Percentiles rank a stretch among this genome's conserved stretches.
These are phyloP conservation scores for Candida qinlingensis DNA, from an alignment of 805 yeast genomes.

Conservation along the genomic window DNA sequence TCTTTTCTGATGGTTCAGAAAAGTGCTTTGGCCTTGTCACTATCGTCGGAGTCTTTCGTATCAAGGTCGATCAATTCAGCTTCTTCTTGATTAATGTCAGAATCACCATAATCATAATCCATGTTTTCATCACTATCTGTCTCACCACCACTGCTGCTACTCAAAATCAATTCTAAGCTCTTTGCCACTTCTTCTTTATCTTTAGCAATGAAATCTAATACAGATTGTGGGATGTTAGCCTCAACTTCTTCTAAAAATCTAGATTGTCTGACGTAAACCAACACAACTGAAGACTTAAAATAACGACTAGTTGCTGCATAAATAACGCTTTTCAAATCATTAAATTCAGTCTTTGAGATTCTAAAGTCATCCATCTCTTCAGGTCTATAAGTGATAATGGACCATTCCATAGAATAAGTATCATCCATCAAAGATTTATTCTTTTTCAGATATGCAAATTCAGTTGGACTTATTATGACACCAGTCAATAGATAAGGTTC, in stretches of 20 bases:
- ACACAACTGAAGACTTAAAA: slow-evolving; percentile 27
- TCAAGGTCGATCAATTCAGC: neutral
- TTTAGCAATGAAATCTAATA: slow-evolving; percentile 26
- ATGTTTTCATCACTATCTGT: slow-evolving; percentile 11
- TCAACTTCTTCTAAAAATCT: slow-evolving; percentile 14
- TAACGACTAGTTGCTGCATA: slow-evolving; percentile 16
- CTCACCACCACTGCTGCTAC: slow-evolving; percentile 14
- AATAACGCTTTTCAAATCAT: slow-evolving; percentile 20
- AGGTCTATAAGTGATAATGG: slow-evolving; percentile 24
- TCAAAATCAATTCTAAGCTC: slow-evolving; percentile 16
- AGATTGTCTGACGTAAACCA: slow-evolving; percentile 30
- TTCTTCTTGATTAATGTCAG: neutral
- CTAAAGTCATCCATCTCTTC: slow-evolving; percentile 24
- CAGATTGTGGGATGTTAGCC: slow-evolving; percentile 19
- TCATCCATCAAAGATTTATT: slow-evolving; percentile 6
- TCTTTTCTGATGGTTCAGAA: no score
- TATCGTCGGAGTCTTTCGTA: neutral
- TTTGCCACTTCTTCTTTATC: slow-evolving; percentile 25
- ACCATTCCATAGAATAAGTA: slow-evolving; percentile 25
- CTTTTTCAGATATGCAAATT: slow-evolving; percentile 28
- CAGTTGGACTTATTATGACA: slow-evolving; percentile 27
- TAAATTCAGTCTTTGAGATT: slow-evolving; percentile 20
- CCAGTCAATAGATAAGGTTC: slow-evolving; percentile 38
- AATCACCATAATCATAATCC: slow-evolving; percentile 2
- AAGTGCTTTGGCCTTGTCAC: neutral